phyloP scores from a whole-genome alignment of 306 rosid species.

The Ormosia semicastrata region DNA sequence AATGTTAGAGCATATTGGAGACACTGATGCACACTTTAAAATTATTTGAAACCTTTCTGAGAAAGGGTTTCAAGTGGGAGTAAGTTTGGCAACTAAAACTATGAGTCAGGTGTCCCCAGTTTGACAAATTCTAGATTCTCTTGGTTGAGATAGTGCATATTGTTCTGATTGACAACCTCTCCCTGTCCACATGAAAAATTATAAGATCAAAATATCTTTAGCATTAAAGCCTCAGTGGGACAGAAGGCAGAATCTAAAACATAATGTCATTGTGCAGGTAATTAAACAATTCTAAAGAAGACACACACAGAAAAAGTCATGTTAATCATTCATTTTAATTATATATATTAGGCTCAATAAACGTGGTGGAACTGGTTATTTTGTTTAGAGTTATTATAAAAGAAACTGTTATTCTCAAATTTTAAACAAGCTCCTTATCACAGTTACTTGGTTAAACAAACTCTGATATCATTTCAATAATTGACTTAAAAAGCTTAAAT shows the following conservation, averaged over 20 bases:
- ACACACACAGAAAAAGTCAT: background rate
- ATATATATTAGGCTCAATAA: constrained; percentile 16
- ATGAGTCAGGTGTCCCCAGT: constrained; percentile 42
- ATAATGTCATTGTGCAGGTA: constrained; percentile 30
- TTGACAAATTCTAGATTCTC: constrained; percentile 54
- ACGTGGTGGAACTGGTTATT: background rate
- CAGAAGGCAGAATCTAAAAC: constrained; percentile 45
- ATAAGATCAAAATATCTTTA: constrained; percentile 37
- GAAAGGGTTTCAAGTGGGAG: constrained; percentile 50
- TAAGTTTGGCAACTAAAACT: constrained; percentile 48
- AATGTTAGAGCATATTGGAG: constrained; percentile 43
- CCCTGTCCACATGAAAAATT: constrained; percentile 43
- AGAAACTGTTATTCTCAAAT: background rate
- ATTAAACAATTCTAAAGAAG: constrained; percentile 29
- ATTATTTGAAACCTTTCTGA: constrained; percentile 31
- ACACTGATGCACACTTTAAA: constrained; percentile 31
- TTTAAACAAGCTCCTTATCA: background rate
- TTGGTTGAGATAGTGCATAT: constrained; percentile 30
- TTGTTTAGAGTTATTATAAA: background rate
- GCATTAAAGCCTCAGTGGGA: constrained; percentile 37
- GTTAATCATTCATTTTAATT: constrained; percentile 25
- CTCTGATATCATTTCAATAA: background rate
- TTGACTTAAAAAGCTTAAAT: background rate
- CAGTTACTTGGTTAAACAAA: background rate
- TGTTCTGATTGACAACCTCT: constrained; percentile 34